phyloP scores from a whole-genome alignment of 2,329 filamentous ascomycete genomes.

The Cadophora luteo-olivacea region DNA sequence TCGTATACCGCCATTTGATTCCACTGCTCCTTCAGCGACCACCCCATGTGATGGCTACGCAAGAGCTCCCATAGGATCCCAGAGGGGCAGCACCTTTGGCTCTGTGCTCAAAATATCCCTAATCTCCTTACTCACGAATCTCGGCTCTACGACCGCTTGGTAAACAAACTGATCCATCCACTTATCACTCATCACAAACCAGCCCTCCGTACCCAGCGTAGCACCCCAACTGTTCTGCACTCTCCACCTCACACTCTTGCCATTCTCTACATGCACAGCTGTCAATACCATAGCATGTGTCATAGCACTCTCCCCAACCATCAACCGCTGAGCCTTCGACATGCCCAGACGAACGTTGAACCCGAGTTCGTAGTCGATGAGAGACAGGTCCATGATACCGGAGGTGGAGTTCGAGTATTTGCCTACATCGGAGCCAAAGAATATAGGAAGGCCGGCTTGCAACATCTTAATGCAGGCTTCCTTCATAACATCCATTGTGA shows the following conservation, averaged over 20 bases:
- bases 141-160: slow-evolving; percentile 83
- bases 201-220: slow-evolving; percentile 74
- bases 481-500: slow-evolving; percentile 76
- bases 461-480: slow-evolving; percentile 78
- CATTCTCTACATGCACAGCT: slow-evolving; percentile 75
- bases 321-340: slow-evolving; percentile 76
- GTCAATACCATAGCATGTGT: slow-evolving; percentile 94
- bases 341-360: slow-evolving; percentile 78
- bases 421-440: slow-evolving; percentile 89
- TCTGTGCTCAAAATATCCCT: slow-evolving; percentile 73
- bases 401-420: slow-evolving; percentile 73
- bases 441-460: slow-evolving; percentile 77
- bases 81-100: slow-evolving; percentile 74
- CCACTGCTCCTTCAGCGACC: too few species aligned
- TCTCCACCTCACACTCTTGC: slow-evolving; percentile 76
- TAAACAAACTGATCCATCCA: slow-evolving; percentile 86
- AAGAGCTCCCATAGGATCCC: slow-evolving; percentile 73
- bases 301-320: slow-evolving; percentile 80
- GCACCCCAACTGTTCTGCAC: slow-evolving; percentile 89
- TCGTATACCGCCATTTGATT: neutral
- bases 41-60: slow-evolving; percentile 10
- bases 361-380: slow-evolving; percentile 83
- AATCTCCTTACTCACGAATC: slow-evolving; percentile 69
- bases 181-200: slow-evolving; percentile 86
- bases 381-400: slow-evolving; percentile 80